Base-by-base conservation (phyloP, 1,284 basidiomycete genomes). In the Chondrostereum purpureum region DNA sequence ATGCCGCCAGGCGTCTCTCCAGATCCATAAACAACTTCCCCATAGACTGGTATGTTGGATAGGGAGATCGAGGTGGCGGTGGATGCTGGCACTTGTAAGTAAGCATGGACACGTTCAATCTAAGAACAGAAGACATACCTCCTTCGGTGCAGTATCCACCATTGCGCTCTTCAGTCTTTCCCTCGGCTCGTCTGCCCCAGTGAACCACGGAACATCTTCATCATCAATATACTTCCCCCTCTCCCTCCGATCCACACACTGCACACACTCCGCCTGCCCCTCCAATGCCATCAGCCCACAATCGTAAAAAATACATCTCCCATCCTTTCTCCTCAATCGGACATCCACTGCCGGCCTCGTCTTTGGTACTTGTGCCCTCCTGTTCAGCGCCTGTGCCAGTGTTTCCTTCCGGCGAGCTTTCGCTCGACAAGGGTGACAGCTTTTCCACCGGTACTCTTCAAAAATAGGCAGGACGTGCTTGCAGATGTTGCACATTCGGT, bases 41-140 rank as follows among this genome's bases (percentile, higher is more conserved):
- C 10, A 43, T 5, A 18, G 12, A 43, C 13, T 22, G 42, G 18
- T 43, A 43, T n/a, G 21, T 23, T 3, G 42, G 42, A 20, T 43
- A 33, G 6, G 27, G 42, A 2, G 27, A 31, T n/a, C 27, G 8
- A 8, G 27, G n/a, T n/a, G n/a, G n/a, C n/a, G n/a, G n/a, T n/a
- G n/a, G n/a, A n/a, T n/a, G n/a, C n/a, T n/a, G n/a, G n/a, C n/a
- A n/a, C n/a, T n/a, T n/a, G n/a, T n/a, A n/a, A n/a, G n/a, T n/a
- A n/a, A n/a, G n/a, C n/a, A n/a, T n/a, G n/a, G n/a, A n/a, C n/a
- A n/a, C n/a, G n/a, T n/a, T n/a, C n/a, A n/a, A n/a, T n/a, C n/a
- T n/a, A n/a, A n/a, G n/a, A n/a, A n/a, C n/a, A n/a, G n/a, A n/a
- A n/a, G n/a, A n/a, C n/a, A n/a, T n/a, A n/a, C n/a, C n/a, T n/a